Evolutionary conservation across 345 rosid species (phyloP), one percentile per base, ranked within the genome.

Genomic region (Eucalyptus tenuipes): DNA sequence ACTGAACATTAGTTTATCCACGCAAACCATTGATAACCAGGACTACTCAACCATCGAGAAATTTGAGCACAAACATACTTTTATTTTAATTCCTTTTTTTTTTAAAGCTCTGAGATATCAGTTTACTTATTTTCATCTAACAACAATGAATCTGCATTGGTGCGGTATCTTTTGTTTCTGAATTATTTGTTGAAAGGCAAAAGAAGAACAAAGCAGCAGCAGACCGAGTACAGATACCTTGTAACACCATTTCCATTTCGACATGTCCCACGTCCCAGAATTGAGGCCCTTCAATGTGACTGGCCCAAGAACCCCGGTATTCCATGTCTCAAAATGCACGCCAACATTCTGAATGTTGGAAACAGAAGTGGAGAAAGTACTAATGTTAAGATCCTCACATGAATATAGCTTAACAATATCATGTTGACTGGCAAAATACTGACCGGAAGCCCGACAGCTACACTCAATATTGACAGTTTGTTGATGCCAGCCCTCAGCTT

Each of bases 361-460:
- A 59, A 79, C 45, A 53, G 17, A 31, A 40, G 50, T 87, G 71
- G 79, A 44, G 42, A 45, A 71, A 52, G 79, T 86, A 80, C 82
- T 53, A 87, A 66, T 20, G 87, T 85, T 47, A 59, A 10, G 86
- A 48, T 75, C 81, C 47, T 8, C 14, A 85, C 42, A 24, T 52
- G 86, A 15, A 25, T n/a, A 22, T 79, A 49, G 29, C 49, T 31
- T 49, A 49, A 40, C 31, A 31, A 75, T 49, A 49, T 86, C 59
- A 86, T 31, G 27, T 57, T 3, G 47, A 86, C 48, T 18, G 10
- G 29, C 18, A 42, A 31, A 31, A 86, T 52, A 88, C 98, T 85
- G 87, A 98, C 99, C 94, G 96, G 95, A 22, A 98, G 97, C 86
- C 99, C 99, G n/a, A 98, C 98, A 31, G 93, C 93, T 85, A 93